Evolutionary conservation across 2,329 filamentous ascomycete species (phyloP).

Genomic region (Tolypocladium inflatum): DNA sequence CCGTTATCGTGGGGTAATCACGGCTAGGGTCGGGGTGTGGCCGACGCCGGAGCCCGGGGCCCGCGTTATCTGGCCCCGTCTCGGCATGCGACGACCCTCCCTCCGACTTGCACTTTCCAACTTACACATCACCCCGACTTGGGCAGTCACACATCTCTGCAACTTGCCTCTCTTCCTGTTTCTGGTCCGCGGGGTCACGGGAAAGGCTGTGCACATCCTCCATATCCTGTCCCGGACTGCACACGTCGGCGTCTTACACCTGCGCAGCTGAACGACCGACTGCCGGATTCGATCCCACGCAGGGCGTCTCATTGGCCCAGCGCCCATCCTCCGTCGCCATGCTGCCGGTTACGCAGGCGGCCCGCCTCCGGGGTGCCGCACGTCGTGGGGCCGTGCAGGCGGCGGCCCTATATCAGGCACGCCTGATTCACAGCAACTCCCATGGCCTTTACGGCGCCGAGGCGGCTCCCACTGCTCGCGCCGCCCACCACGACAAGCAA

Average conservation of each 20-base stretch:
- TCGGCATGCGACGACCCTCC: neutral
- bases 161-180: neutral
- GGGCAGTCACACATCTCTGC: neutral
- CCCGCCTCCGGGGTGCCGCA: neutral
- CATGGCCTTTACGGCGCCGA: constrained; percentile 13
- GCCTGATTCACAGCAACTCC: constrained; percentile 9
- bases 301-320: neutral
- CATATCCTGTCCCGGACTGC: neutral
- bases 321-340: neutral
- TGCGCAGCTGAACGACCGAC: neutral
- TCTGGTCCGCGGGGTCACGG: neutral
- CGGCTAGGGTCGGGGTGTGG: constrained; percentile 5
- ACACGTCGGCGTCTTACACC: neutral
- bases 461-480: constrained; percentile 12
- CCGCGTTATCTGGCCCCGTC: neutral
- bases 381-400: constrained; percentile 1
- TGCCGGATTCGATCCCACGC: neutral
- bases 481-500: constrained; percentile 13
- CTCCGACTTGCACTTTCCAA: neutral
- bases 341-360: constrained; percentile 1
- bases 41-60: constrained; percentile 4
- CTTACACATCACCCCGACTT: neutral
- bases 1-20: constrained; percentile 1
- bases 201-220: neutral
- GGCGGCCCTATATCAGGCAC: constrained; percentile 1